Evolutionary conservation across 192 early-diverging fungal species (phyloP), one percentile per base, ranked within the genome.

Genomic region (Rhizophagus prolifer): DNA sequence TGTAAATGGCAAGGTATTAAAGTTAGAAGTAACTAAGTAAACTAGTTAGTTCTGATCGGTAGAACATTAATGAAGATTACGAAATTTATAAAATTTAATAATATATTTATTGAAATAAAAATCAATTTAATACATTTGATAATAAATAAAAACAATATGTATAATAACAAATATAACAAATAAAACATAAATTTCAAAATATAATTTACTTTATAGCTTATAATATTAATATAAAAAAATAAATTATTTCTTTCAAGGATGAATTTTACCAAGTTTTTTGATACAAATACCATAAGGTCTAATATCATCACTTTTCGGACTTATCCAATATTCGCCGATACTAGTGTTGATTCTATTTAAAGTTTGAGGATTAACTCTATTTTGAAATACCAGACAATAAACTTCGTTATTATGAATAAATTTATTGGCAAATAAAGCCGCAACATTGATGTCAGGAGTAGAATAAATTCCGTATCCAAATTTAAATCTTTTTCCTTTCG

Each of bases 211-310:
- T 41, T 41, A 41, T 41, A 41, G 12, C 10, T 44, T 44, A 44
- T 44, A 12, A 44, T 44, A 12, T 5, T 10, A 38, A 38, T 8
- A 44, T 44, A 44, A 44, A 12, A 44, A 44, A 44, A 36, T 36
- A 36, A 44, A 44, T 2, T 10, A 19, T 4, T 54, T 21, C 50
- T 54, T 16, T 54, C 16, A 54, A 7, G 14, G 6, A 19, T 21
- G 19, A 54, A 54, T 54, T 21, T 4, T 54, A 7, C 6, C 50
- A 54, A 54, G 50, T 70, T 70, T 47, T 36, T 70, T 70, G 9
- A 70, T 70, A 46, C 68, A 70, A 70, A 70, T 47, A 46, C 68
- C 36, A 25, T 70, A 70, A n/a, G 68, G 28, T 47, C 68, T 70
- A 70, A 70, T 34, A 36, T 70, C 68, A 21, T 70, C 68, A 4